phyloP scores from a whole-genome alignment of 768 basidiomycete genomes.

The Pleurotus eryngii region DNA sequence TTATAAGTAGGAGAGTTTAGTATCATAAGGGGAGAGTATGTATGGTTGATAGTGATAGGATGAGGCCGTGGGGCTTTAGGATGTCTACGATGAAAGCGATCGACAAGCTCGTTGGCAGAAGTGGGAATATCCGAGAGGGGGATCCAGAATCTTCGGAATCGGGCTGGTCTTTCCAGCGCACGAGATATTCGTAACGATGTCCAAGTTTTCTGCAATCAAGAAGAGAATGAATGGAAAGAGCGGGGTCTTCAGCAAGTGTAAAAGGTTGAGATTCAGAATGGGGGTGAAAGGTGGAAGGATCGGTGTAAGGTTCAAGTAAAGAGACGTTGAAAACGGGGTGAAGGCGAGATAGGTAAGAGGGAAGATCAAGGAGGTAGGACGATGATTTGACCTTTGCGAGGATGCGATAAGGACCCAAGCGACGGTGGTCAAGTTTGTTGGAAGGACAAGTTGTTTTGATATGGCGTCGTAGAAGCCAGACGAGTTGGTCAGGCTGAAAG shows the following conservation, averaged over 20 bases:
- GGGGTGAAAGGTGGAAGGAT: too few relatives aligned
- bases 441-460: slow-evolving; percentile 39
- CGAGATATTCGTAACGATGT: slow-evolving; percentile 32
- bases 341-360: too few relatives aligned
- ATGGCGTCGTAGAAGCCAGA: slow-evolving; percentile 15
- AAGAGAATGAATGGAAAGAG: slow-evolving; percentile 9
- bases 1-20: neutral
- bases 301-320: too few relatives aligned
- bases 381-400: neutral
- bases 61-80: slow-evolving; percentile 4
- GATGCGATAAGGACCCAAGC: slow-evolving; percentile 24
- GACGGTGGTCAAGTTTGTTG: slow-evolving; percentile 32
- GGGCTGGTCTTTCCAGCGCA: slow-evolving; percentile 21
- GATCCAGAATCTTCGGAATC: slow-evolving; percentile 33
- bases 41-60: neutral
- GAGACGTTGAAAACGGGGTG: too few relatives aligned
- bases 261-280: too few relatives aligned
- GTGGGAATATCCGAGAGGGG: slow-evolving; percentile 31
- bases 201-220: slow-evolving; percentile 31
- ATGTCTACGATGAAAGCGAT: slow-evolving; percentile 31
- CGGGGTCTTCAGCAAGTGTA: too few relatives aligned
- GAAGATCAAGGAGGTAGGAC: slow-evolving; percentile 26
- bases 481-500: neutral
- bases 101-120: slow-evolving; percentile 24
- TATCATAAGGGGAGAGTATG: neutral